phyloP scores from a whole-genome alignment of 202 grass and related monocot species.

The Panicum virgatum region DNA sequence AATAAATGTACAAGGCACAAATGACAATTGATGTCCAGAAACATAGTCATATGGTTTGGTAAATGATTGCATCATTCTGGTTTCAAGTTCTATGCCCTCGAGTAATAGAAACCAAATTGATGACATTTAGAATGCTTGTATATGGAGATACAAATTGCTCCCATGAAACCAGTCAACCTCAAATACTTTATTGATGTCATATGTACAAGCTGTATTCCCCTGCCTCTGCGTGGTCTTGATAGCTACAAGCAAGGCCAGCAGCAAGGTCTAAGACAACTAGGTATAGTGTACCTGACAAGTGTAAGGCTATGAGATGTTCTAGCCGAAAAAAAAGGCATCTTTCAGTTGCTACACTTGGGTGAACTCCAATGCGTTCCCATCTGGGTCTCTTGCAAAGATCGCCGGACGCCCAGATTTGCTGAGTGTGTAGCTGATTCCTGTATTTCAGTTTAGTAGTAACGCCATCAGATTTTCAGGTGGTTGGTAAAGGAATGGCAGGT shows the following conservation, averaged over 20 bases:
- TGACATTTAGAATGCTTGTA: background rate
- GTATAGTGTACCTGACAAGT: background rate
- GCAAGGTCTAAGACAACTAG: constrained; percentile 20
- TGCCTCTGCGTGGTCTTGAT: constrained; percentile 3
- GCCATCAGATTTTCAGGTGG: background rate
- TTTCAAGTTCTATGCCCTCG: background rate
- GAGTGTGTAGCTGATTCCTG: constrained; percentile 92
- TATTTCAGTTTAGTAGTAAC: background rate
- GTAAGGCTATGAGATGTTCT: constrained; percentile 18
- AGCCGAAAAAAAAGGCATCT: background rate
- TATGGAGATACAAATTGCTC: background rate
- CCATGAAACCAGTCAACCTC: background rate
- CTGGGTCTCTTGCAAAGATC: constrained; percentile 86
- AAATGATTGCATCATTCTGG: background rate
- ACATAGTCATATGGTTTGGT: background rate
- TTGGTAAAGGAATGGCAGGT: background rate
- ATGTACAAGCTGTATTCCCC: constrained; percentile 21
- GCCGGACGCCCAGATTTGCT: constrained; percentile 83
- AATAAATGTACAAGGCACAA: background rate
- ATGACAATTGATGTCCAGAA: background rate
- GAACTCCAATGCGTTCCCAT: constrained; percentile 90
- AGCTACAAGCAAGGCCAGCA: constrained; percentile 13
- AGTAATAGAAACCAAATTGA: background rate
- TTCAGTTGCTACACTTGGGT: constrained; percentile 67
- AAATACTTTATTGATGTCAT: constrained; percentile 16